These are phyloP conservation scores for Hanseniaspora vineae DNA, from an alignment of 805 yeast species.

Conservation along the genomic window DNA sequence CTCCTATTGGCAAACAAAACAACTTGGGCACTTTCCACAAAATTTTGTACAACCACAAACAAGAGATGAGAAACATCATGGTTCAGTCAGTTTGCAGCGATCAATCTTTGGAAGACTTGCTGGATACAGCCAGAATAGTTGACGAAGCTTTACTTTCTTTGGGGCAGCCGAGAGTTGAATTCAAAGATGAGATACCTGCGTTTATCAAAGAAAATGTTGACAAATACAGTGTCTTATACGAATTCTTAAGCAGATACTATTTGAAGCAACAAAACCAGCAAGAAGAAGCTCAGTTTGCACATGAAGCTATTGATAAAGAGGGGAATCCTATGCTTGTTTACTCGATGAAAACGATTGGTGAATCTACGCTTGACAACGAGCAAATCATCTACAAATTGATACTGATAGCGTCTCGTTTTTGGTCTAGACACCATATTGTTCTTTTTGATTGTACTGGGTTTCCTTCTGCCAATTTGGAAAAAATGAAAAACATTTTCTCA, in stretches of 20 bases:
- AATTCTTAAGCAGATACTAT: conserved; percentile 60
- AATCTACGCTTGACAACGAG: conserved; percentile 30
- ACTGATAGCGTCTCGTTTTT: conserved; percentile 53
- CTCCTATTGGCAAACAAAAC: conserved; percentile 10
- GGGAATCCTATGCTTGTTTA: conserved; percentile 59
- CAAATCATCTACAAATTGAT: conserved; percentile 45
- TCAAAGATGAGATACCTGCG: conserved; percentile 44
- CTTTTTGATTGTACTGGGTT: conserved; percentile 62
- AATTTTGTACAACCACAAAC: conserved; percentile 38
- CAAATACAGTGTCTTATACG: conserved; percentile 42
- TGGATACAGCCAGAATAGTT: conserved; percentile 25
- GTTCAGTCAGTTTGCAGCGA: conserved; percentile 5
- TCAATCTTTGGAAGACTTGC: conserved; percentile 12
- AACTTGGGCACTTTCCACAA: conserved; percentile 33
- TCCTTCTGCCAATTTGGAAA: conserved; percentile 17
- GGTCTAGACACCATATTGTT: conserved; percentile 53
- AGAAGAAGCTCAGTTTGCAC: conserved; percentile 35
- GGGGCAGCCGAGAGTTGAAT: conserved; percentile 48
- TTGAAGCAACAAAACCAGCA: conserved; percentile 36
- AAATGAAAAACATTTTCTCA: conserved; percentile 10
- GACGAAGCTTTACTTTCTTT: conserved; percentile 35
- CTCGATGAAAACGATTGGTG: conserved; percentile 29
- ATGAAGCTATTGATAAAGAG: conserved; percentile 55
- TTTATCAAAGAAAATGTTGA: conserved; percentile 37
- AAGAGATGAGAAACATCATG: conserved; percentile 21